Percentiles rank a stretch among this genome's conserved stretches.
These are phyloP conservation scores for Ogataea glucozyma DNA, from an alignment of 805 yeast species.

Conservation along the genomic window DNA sequence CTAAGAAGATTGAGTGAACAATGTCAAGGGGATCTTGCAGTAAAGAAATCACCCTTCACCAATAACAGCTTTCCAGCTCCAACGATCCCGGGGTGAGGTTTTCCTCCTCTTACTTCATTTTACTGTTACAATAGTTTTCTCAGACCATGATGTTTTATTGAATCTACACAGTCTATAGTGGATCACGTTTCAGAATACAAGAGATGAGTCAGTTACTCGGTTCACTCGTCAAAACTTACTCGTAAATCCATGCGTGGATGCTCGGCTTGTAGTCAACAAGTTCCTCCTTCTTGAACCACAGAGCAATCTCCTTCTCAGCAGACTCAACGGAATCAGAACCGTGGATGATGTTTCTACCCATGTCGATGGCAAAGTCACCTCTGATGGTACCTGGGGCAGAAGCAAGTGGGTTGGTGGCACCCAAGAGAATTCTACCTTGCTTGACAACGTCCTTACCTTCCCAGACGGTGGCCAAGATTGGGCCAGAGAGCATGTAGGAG, in stretches of 20 bases:
- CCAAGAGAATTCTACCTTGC: slow-evolving; percentile 96
- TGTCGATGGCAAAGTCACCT: slow-evolving; percentile 97
- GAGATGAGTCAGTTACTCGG: too few species aligned
- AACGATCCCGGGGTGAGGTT: too few species aligned
- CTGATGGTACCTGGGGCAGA: slow-evolving; percentile 99
- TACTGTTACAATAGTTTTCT: too few species aligned
- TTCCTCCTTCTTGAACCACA: slow-evolving; percentile 99
- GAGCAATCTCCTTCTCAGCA: slow-evolving; percentile 91
- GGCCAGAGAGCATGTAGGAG: slow-evolving; percentile 97
- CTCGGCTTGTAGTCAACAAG: slow-evolving; percentile 88
- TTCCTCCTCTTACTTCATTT: too few species aligned
- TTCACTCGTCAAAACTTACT: slow-evolving; percentile 52
- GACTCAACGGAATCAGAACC: slow-evolving; percentile 99
- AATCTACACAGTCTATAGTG: too few species aligned
- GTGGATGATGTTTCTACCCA: slow-evolving; percentile 99
- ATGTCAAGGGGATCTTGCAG: too few species aligned
- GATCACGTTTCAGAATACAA: too few species aligned
- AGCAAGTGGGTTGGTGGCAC: slow-evolving; percentile 98
- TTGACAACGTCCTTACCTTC: slow-evolving; percentile 99
- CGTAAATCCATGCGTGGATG: slow-evolving; percentile 89
- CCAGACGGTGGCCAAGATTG: slow-evolving; percentile 99
- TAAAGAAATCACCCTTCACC: too few species aligned
- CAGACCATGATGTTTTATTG: too few species aligned
- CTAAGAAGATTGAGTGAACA: too few species aligned
- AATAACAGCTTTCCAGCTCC: too few species aligned